Conservation (phyloP, 192 early-diverging fungal genomes). For the Coemansia sp. region DNA sequence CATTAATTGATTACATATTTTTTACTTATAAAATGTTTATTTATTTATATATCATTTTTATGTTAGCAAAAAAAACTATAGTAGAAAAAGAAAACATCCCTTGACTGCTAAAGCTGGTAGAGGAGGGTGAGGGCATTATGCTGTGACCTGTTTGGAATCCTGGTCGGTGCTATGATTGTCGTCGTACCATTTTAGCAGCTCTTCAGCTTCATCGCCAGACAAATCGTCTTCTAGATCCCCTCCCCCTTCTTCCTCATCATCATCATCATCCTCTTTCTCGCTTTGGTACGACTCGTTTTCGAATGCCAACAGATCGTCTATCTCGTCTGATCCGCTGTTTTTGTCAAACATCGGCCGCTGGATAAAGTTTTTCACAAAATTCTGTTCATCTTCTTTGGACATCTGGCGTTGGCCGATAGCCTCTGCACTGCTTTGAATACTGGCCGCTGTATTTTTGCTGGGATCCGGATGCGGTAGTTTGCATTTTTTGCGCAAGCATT, state of each 20-base stretch:
- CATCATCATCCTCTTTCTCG: conserved; percentile 1
- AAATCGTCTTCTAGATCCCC: conserved; percentile 23
- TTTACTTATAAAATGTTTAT: not conserved
- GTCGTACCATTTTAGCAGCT: conserved; percentile 55
- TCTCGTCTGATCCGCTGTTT: not conserved
- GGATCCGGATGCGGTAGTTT: conserved; percentile 58
- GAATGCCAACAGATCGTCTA: not conserved
- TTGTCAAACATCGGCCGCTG: conserved; percentile 36
- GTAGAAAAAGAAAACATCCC: not conserved
- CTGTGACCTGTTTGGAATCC: not conserved
- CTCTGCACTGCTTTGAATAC: not conserved
- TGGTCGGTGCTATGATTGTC: conserved; percentile 26
- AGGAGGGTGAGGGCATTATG: no score
- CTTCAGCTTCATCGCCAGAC: conserved; percentile 44
- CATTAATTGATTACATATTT: not conserved
- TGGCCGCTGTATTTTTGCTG: not conserved
- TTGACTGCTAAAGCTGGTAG: no score
- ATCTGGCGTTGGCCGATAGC: not conserved
- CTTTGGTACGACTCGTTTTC: not conserved
- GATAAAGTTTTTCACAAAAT: conserved; percentile 22
- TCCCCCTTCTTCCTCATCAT: conserved; percentile 9
- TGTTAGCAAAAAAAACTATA: not conserved
- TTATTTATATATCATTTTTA: not conserved
- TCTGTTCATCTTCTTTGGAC: conserved; percentile 22
- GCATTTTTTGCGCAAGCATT: conserved; percentile 60